These are phyloP conservation scores for Nematodospora valgi DNA, from an alignment of 805 yeast species.

Conservation along the genomic window DNA sequence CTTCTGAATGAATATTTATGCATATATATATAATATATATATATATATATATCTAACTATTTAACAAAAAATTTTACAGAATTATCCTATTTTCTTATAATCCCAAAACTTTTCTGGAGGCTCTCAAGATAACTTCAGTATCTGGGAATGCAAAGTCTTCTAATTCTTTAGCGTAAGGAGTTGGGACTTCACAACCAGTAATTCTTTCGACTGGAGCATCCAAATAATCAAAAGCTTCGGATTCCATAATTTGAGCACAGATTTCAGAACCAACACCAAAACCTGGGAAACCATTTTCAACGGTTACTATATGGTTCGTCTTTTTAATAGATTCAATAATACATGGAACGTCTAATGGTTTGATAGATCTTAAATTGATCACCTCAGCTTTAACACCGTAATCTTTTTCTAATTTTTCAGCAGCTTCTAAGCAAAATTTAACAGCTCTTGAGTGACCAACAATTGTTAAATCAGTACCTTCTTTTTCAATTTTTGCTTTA, in stretches of 20 bases:
- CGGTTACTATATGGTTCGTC: conserved; percentile 94
- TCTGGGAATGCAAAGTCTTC: conserved; percentile 99
- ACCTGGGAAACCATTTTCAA: conserved; percentile 97
- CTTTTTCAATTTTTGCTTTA: conserved; percentile 91
- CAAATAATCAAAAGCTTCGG: conserved; percentile 95
- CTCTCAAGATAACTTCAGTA: conserved; percentile 83
- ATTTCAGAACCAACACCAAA: conserved; percentile 99
- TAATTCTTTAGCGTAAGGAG: conserved; percentile 94
- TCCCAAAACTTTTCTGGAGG: conserved; percentile 74
- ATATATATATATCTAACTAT: too few species aligned
- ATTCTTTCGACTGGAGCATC: conserved; percentile 99
- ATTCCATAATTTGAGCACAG: conserved; percentile 96
- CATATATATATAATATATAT: too few species aligned
- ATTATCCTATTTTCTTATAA: too few species aligned
- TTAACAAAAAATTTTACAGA: too few species aligned
- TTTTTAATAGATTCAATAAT: conserved; percentile 87
- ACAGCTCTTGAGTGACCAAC: conserved; percentile 93
- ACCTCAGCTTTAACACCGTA: conserved; percentile 91
- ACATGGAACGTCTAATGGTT: conserved; percentile 90
- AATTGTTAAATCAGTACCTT: conserved; percentile 86
- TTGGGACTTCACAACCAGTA: conserved; percentile 99
- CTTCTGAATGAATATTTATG: too few species aligned
- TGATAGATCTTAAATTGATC: conserved; percentile 91
- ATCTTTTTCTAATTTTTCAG: conserved; percentile 78
- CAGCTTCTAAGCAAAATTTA: conserved; percentile 82